These are phyloP conservation scores for Coniosporium tulheliwenetii DNA, from an alignment of 2,329 filamentous ascomycete species.

Conservation along the genomic window DNA sequence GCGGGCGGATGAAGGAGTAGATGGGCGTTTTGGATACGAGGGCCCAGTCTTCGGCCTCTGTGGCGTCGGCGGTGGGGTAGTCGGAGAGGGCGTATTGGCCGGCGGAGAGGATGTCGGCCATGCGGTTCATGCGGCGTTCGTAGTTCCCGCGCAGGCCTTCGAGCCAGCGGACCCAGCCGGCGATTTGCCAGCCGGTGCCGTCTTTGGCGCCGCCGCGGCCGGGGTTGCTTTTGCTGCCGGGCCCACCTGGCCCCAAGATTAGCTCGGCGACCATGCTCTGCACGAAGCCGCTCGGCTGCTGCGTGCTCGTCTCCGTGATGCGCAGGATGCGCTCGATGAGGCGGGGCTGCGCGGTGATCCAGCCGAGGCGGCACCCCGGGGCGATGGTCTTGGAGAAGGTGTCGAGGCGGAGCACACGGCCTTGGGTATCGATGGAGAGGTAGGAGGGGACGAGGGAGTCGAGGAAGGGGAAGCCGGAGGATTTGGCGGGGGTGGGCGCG, in stretches of 20 bases:
- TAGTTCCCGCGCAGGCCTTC: conserved; percentile 71
- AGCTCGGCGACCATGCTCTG: conserved; percentile 68
- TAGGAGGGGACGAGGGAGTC: conserved; percentile 76
- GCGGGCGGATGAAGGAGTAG: conserved; percentile 63
- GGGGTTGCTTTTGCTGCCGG: conserved; percentile 32
- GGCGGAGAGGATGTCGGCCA: conserved; percentile 60
- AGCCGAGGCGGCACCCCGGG: conserved; percentile 77
- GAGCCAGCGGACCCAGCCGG: conserved; percentile 85
- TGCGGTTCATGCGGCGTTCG: conserved; percentile 66
- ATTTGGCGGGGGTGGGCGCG: conserved; percentile 23
- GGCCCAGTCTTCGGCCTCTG: conserved; percentile 47
- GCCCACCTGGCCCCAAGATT: conserved; percentile 45
- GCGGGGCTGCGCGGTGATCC: conserved; percentile 72
- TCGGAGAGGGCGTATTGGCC: conserved; percentile 32
- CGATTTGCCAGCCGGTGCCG: conserved; percentile 56
- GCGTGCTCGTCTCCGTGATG: conserved; percentile 63
- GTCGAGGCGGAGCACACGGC: conserved; percentile 76
- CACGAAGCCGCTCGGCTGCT: conserved; percentile 80
- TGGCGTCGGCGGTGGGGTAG: conserved; percentile 16
- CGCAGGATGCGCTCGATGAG: conserved; percentile 59
- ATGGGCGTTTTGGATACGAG: conserved; percentile 60
- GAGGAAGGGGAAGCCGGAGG: conserved; percentile 59
- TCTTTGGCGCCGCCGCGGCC: conserved; percentile 30
- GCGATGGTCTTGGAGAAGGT: conserved; percentile 91
- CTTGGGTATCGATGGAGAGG: conserved; percentile 66